Percentiles rank a stretch among this genome's conserved stretches.
Conservation (phyloP, 2,329 filamentous ascomycete genomes). For the Chaetomiaceae sp. region DNA sequence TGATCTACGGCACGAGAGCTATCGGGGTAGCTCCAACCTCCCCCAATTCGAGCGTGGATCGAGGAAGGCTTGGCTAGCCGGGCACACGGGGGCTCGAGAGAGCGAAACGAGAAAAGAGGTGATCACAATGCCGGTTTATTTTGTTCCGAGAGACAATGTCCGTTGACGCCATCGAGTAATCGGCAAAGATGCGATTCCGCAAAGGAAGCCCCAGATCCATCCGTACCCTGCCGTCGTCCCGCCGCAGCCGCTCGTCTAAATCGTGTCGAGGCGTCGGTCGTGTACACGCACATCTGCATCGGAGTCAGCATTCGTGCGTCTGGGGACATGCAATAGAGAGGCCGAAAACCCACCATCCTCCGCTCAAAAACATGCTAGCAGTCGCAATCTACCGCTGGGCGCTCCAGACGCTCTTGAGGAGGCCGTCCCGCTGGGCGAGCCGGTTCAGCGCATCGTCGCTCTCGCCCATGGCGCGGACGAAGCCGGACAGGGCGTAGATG, state of each 20-base stretch:
- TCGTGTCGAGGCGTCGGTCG: conserved; percentile 19
- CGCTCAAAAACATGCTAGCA: conserved; percentile 18
- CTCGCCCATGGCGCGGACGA: conserved; percentile 97
- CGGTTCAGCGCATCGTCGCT: conserved; percentile 94
- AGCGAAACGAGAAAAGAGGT: conserved; percentile 1
- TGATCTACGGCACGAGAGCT: conserved; percentile 54
- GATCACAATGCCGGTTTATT: conserved; percentile 26
- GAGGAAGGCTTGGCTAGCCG: conserved; percentile 54
- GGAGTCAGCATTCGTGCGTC: conserved; percentile 11
- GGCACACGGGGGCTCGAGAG: conserved; percentile 4
- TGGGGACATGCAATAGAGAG: not conserved
- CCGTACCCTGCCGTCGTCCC: conserved; percentile 20
- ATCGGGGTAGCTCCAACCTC: conserved; percentile 52
- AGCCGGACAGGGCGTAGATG: conserved; percentile 94
- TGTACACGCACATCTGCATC: conserved; percentile 21
- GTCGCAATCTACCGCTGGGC: conserved; percentile 52
- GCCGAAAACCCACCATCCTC: conserved; percentile 21
- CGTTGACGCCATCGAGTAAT: conserved; percentile 25
- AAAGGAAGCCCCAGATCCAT: conserved; percentile 18
- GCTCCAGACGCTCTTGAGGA: conserved; percentile 96
- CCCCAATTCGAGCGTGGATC: conserved; percentile 42
- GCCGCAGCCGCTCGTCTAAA: conserved; percentile 18
- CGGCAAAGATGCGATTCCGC: conserved; percentile 18
- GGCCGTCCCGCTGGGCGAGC: conserved; percentile 89
- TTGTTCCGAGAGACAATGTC: conserved; percentile 26